Conservation (phyloP, 805 yeast species). For the Hanseniaspora guilliermondii region DNA sequence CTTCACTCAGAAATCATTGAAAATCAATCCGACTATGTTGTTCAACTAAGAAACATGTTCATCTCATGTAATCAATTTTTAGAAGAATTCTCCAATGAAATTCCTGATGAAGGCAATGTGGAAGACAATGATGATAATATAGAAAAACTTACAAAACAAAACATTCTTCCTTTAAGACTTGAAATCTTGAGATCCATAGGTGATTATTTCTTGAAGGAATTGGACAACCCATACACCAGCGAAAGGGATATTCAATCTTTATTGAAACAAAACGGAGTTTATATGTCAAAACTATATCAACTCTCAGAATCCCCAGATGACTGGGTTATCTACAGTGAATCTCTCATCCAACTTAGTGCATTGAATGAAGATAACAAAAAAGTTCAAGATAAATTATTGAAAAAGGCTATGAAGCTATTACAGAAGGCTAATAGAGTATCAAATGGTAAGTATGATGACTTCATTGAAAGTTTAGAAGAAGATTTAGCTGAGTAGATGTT, state of each 20-base stretch:
- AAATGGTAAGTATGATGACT: constrained; percentile 58
- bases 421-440: constrained; percentile 67
- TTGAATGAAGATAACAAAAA: constrained; percentile 49
- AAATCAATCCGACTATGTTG: constrained; percentile 32
- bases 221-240: constrained; percentile 6
- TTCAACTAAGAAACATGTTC: constrained; percentile 5
- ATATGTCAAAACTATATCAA: constrained; percentile 12
- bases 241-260: constrained; percentile 7
- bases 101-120: constrained; percentile 14
- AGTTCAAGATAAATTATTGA: constrained; percentile 57
- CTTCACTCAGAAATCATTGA: constrained; percentile 46
- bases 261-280: constrained; percentile 10
- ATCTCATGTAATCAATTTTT: neutral
- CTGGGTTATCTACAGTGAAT: constrained; percentile 80
- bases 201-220: constrained; percentile 10
- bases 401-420: constrained; percentile 55
- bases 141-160: neutral
- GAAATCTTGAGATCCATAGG: constrained; percentile 12
- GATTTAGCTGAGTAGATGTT: neutral
- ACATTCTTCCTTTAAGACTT: constrained; percentile 5
- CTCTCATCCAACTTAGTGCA: constrained; percentile 68
- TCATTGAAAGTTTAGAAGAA: constrained; percentile 34
- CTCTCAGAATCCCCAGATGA: constrained; percentile 39
- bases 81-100: neutral
- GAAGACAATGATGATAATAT: neutral